Conservation (phyloP, 805 yeast species). For the Candida silvicultrix region DNA sequence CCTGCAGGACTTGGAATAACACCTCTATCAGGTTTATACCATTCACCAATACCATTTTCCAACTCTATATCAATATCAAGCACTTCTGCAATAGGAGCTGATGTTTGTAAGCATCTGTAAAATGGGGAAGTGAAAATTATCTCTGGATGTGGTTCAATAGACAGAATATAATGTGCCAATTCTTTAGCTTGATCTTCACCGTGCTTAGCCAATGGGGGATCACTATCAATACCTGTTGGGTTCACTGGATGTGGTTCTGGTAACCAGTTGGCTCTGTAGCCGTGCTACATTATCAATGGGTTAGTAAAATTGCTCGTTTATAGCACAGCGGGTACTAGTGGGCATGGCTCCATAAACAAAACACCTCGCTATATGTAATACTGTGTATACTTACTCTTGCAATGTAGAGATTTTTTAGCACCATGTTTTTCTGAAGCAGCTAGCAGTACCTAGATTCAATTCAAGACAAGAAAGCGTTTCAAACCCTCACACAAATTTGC, state of each 20-base stretch:
- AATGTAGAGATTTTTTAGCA: constrained; percentile 53
- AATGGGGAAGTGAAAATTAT: constrained; percentile 78
- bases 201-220: constrained; percentile 81
- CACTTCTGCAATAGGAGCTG: constrained; percentile 57
- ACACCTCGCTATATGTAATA: no score
- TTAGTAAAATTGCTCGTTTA: background rate
- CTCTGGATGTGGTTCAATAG: constrained; percentile 54
- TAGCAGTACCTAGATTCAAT: no score
- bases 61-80: constrained; percentile 53
- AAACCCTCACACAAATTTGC: no score
- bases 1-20: constrained; percentile 68
- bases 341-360: no score
- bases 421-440: constrained; percentile 30
- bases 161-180: constrained; percentile 53
- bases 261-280: constrained; percentile 84
- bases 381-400: constrained; percentile 37
- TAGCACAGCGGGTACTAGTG: background rate
- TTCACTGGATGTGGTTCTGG: constrained; percentile 64
- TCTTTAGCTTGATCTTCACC: constrained; percentile 87
- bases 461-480: no score
- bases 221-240: constrained; percentile 88
- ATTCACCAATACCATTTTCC: constrained; percentile 88
- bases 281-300: constrained; percentile 44
- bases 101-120: constrained; percentile 83
- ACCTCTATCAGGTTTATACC: constrained; percentile 71